Conservation (phyloP, 805 yeast genomes). For the Lipomyces japonicus region DNA sequence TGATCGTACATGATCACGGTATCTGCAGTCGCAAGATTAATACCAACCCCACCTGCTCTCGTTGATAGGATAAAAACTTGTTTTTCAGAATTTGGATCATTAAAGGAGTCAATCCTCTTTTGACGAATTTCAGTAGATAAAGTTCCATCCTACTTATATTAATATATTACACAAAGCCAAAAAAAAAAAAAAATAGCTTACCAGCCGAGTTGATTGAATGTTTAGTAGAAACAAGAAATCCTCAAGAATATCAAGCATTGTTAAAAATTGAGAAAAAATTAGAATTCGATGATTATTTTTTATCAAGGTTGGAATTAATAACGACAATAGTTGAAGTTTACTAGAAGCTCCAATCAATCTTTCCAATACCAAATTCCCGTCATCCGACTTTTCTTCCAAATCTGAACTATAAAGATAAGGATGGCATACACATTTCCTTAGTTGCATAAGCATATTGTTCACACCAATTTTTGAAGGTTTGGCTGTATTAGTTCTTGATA, state of each 20-base stretch:
- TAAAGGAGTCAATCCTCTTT: conserved; percentile 54
- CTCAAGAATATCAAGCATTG: conserved; percentile 70
- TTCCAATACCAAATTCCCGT: conserved; percentile 60
- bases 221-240: conserved; percentile 65
- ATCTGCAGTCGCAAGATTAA: conserved; percentile 80
- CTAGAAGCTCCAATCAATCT: conserved; percentile 74
- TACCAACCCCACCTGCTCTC: conserved; percentile 90
- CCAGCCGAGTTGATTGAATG: conserved; percentile 10
- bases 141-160: conserved; percentile 57
- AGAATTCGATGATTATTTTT: conserved; percentile 59
- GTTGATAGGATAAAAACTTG: conserved; percentile 75
- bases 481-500: conserved; percentile 40
- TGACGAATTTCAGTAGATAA: conserved; percentile 62
- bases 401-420: conserved; percentile 82
- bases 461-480: conserved; percentile 51
- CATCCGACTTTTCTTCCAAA: conserved; percentile 56
- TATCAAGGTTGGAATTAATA: conserved; percentile 39
- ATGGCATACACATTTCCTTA: conserved; percentile 82
- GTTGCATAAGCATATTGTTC: conserved; percentile 71
- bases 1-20: conserved; percentile 84
- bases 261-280: conserved; percentile 80
- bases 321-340: conserved; percentile 73
- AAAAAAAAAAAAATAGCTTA: not conserved
- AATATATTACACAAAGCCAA: not conserved
- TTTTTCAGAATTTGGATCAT: conserved; percentile 35